phyloP scores from a whole-genome alignment of 352 stramenopile genomes.

The Phytopythium litorale region DNA sequence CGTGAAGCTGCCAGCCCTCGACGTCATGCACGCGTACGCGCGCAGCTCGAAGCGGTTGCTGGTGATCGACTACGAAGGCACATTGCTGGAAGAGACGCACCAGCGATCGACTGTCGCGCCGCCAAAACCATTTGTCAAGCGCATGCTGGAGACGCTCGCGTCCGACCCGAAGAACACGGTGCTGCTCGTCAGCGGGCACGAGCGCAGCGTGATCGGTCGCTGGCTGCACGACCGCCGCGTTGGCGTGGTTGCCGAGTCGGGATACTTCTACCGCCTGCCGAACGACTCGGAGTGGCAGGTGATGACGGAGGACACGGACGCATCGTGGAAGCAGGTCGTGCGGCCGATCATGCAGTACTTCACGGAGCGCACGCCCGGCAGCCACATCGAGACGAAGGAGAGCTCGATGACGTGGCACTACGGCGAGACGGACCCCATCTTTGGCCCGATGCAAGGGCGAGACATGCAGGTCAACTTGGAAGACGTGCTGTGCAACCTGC shows the following conservation, averaged over 20 bases:
- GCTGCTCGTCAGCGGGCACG: constrained; percentile 53
- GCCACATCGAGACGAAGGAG: constrained; percentile 61
- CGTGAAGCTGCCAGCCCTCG: constrained; percentile 36
- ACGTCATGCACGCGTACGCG: constrained; percentile 53
- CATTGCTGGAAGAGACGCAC: constrained; percentile 62
- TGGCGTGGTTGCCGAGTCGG: constrained; percentile 54
- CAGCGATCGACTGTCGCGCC: constrained; percentile 54
- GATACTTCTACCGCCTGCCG: constrained; percentile 56
- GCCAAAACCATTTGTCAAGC: constrained; percentile 56
- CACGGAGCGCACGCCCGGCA: constrained; percentile 63
- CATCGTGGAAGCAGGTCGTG: constrained; percentile 72
- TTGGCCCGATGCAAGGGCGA: constrained; percentile 77
- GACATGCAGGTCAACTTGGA: constrained; percentile 89
- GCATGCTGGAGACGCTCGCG: constrained; percentile 50
- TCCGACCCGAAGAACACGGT: constrained; percentile 56
- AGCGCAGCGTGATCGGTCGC: constrained; percentile 66
- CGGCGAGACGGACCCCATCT: constrained; percentile 68
- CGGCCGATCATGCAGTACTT: constrained; percentile 77
- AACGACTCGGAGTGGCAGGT: constrained; percentile 52
- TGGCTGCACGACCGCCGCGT: constrained; percentile 63
- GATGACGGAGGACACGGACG: constrained; percentile 51
- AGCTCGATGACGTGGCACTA: constrained; percentile 67
- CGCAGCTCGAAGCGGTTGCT: constrained; percentile 59
- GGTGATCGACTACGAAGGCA: constrained; percentile 80
- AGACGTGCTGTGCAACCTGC: constrained; percentile 79